phyloP scores from a whole-genome alignment of 116 monocot species.

The Papilionanthe hybrid region DNA sequence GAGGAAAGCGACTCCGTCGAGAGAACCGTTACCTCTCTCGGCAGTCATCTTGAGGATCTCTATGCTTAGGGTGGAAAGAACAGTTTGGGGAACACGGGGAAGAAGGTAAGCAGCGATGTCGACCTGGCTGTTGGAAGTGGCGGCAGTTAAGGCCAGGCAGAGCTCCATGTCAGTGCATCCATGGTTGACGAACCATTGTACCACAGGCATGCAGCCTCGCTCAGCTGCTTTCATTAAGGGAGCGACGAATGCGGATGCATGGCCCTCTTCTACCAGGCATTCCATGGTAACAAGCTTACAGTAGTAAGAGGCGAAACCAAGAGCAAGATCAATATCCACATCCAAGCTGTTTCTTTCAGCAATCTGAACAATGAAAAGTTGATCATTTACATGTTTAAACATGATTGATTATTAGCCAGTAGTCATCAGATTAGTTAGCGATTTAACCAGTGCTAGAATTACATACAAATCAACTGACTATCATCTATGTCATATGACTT shows the following conservation, averaged over 20 bases:
- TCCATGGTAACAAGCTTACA: slow-evolving; percentile 84
- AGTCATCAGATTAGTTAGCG: no score
- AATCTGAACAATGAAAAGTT: slow-evolving; percentile 35
- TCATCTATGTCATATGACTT: no score
- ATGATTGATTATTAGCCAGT: no score
- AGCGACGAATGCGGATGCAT: slow-evolving; percentile 61
- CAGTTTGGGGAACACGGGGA: slow-evolving; percentile 65
- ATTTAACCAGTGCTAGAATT: no score
- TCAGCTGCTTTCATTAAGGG: slow-evolving; percentile 87
- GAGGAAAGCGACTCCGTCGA: slow-evolving; percentile 78
- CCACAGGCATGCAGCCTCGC: slow-evolving; percentile 66
- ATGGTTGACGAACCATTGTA: slow-evolving; percentile 69
- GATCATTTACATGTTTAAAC: background rate
- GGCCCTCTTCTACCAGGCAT: slow-evolving; percentile 79
- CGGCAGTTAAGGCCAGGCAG: slow-evolving; percentile 84
- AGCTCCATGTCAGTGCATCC: slow-evolving; percentile 92
- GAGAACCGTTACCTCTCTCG: slow-evolving; percentile 70
- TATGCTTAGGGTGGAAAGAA: slow-evolving; percentile 60
- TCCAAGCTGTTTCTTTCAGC: slow-evolving; percentile 86
- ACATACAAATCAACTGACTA: no score
- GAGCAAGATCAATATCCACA: slow-evolving; percentile 82
- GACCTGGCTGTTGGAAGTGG: slow-evolving; percentile 70
- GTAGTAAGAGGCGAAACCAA: slow-evolving; percentile 89
- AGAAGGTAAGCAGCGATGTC: slow-evolving; percentile 57
- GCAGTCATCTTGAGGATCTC: slow-evolving; percentile 86